Evolutionary conservation across 768 basidiomycete genomes (phyloP).

Genomic region (Gloeopeniophorella convolvens): DNA sequence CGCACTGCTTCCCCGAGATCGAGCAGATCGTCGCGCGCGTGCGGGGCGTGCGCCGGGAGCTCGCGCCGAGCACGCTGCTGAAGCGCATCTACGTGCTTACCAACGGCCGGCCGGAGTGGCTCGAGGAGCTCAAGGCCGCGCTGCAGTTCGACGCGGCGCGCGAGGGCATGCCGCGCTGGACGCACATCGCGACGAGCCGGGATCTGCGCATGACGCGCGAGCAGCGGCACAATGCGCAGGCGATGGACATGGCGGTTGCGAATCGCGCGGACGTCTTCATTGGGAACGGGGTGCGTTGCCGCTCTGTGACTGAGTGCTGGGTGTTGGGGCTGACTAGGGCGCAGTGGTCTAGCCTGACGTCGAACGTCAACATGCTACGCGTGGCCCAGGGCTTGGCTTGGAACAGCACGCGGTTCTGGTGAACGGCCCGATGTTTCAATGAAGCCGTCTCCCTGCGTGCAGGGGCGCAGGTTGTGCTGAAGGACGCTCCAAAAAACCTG

Average conservation of each 20-base stretch:
- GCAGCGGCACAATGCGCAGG: slow-evolving; percentile 39
- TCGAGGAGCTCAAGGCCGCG: slow-evolving; percentile 32
- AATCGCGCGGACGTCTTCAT: slow-evolving; percentile 41
- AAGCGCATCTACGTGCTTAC: slow-evolving; percentile 41
- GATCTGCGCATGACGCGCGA: slow-evolving; percentile 37
- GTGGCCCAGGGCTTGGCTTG: no score
- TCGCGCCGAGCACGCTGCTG: slow-evolving; percentile 25
- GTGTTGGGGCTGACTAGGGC: no score
- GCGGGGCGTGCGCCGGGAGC: slow-evolving; percentile 26
- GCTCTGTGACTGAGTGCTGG: no score
- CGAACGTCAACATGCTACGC: no score
- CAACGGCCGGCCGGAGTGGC: slow-evolving; percentile 37
- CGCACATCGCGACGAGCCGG: slow-evolving; percentile 32
- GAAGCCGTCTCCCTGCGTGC: no score
- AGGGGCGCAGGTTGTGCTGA: no score
- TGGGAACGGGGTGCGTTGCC: slow-evolving; percentile 46
- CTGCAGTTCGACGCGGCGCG: slow-evolving; percentile 21
- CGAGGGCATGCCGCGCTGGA: slow-evolving; percentile 30
- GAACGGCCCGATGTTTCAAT: no score
- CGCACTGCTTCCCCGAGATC: slow-evolving; percentile 38
- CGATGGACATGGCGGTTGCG: slow-evolving; percentile 45
- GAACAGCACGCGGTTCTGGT: no score
- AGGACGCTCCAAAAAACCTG: no score
- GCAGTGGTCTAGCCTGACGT: no score
- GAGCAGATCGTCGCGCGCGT: slow-evolving; percentile 36